phyloP scores from a whole-genome alignment of 1,284 basidiomycete genomes.

The Ustilago tritici region DNA sequence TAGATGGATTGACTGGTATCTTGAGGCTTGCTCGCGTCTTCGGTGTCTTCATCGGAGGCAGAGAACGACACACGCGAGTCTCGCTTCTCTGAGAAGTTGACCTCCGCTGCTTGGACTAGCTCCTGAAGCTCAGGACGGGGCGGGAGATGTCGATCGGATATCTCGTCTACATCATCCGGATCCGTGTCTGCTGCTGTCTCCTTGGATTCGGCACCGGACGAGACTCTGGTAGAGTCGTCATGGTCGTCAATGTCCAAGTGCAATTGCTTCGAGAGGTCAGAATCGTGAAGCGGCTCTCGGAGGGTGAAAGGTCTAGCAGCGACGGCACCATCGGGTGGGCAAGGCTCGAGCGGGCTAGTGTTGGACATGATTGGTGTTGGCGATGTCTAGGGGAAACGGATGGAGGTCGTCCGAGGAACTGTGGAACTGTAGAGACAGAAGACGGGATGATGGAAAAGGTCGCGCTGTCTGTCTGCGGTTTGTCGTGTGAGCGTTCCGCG shows the following conservation, averaged over 20 bases:
- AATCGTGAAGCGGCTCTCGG: slow-evolving; percentile 32
- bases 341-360: slow-evolving; percentile 40
- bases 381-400: background rate
- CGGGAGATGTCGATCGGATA: slow-evolving; percentile 37
- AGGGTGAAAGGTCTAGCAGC: slow-evolving; percentile 21
- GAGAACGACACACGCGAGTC: slow-evolving; percentile 31
- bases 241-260: background rate
- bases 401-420: background rate
- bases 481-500: background rate
- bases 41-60: slow-evolving; percentile 3
- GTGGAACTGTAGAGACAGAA: background rate
- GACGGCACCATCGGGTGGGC: slow-evolving; percentile 34
- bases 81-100: slow-evolving; percentile 8
- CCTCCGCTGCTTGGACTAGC: slow-evolving; percentile 9
- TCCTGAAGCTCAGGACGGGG: slow-evolving; percentile 37
- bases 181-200: slow-evolving; percentile 16
- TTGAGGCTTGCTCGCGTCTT: background rate
- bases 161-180: slow-evolving; percentile 14
- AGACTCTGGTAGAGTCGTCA: slow-evolving; percentile 8
- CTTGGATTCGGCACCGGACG: slow-evolving; percentile 13
- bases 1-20: slow-evolving; percentile 44
- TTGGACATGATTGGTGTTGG: slow-evolving; percentile 30
- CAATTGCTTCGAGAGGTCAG: slow-evolving; percentile 20
- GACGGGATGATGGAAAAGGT: background rate
- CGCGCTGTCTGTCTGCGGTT: too few relatives aligned